Evolutionary conservation across 2,329 filamentous ascomycete species (phyloP).

Genomic region (Colletotrichum aenigma): DNA sequence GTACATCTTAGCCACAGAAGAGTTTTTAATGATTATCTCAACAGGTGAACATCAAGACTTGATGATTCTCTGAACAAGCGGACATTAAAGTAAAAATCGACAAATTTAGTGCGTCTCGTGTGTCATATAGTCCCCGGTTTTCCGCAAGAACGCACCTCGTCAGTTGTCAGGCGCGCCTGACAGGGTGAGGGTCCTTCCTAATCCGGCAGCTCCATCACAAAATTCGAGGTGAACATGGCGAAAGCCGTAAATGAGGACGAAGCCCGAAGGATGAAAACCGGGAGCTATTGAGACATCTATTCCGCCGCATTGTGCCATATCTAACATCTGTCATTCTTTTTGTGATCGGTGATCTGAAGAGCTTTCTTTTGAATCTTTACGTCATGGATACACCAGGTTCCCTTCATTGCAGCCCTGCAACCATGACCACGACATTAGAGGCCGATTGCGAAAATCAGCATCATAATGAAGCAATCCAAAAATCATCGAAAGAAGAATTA

Average conservation of each 20-base stretch:
- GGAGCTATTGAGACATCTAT: rapidly evolving
- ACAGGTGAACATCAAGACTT: neutral
- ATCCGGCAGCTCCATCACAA: neutral
- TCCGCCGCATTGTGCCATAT: neutral
- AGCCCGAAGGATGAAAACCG: neutral
- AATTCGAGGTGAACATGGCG: neutral
- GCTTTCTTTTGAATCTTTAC: neutral
- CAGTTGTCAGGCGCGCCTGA: neutral
- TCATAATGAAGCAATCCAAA: neutral
- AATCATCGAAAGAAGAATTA: neutral
- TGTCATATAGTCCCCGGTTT: neutral
- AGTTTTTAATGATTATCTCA: neutral
- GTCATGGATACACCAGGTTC: neutral
- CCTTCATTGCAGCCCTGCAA: neutral
- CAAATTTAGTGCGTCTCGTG: neutral
- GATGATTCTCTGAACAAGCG: neutral
- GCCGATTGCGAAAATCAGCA: neutral
- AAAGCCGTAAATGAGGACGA: neutral
- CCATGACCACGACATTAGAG: neutral
- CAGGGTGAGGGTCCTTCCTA: neutral
- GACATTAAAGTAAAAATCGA: too few species aligned
- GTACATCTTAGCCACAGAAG: neutral
- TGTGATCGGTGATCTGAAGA: neutral
- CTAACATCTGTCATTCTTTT: neutral
- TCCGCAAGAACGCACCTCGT: neutral